Conservation (phyloP, 106 monocot species). For the Dendrobium nobile region DNA sequence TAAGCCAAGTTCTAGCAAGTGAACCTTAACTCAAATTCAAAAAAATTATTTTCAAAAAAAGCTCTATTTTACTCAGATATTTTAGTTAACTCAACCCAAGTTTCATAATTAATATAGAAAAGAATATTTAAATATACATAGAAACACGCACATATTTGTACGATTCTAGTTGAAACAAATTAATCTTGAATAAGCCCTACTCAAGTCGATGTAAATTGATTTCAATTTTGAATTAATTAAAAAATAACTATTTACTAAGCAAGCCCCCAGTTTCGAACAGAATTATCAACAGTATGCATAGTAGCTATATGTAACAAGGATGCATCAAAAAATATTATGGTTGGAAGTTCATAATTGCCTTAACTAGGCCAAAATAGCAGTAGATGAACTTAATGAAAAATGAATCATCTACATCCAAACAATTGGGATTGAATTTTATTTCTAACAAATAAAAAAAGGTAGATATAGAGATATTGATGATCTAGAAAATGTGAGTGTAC, state of each 20-base stretch:
- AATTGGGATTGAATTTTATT: neutral
- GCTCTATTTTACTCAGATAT: too few relatives aligned
- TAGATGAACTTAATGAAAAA: neutral
- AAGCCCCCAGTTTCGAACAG: neutral
- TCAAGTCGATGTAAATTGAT: neutral
- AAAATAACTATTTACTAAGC: neutral
- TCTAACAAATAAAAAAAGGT: neutral
- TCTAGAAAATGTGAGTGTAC: constrained; percentile 1
- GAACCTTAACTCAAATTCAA: too few relatives aligned
- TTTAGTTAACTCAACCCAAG: too few relatives aligned
- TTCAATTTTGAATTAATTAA: neutral
- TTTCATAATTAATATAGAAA: too few relatives aligned
- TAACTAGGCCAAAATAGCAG: neutral
- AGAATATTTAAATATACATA: neutral
- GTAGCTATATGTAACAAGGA: neutral
- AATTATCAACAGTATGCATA: neutral
- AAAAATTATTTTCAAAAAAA: too few relatives aligned
- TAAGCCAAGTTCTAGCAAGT: too few relatives aligned
- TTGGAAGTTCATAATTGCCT: neutral
- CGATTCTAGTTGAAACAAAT: neutral
- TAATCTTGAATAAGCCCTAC: neutral
- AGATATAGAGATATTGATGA: neutral
- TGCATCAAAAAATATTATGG: neutral
- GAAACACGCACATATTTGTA: neutral
- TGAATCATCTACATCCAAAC: neutral